Conservation (phyloP, 169 alveolate genomes). For the Eimeria necatrix region DNA sequence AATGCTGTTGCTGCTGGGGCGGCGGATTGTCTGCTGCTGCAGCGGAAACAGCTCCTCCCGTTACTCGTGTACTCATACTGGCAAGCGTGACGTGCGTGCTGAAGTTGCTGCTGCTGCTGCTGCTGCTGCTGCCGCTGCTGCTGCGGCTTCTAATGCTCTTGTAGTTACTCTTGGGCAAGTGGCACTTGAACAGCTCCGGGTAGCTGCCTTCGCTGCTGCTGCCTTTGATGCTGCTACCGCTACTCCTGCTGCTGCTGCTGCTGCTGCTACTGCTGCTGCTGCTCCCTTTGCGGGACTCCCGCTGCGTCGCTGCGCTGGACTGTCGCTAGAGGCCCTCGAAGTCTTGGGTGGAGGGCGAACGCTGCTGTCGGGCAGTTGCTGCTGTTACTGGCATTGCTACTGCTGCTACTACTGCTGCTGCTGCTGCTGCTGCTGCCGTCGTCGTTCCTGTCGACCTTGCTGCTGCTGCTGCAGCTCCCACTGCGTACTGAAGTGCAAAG, state of each 20-base stretch:
- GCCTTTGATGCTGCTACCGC: not conserved
- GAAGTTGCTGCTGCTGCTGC: constrained; percentile 38
- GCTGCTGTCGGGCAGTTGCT: not conserved
- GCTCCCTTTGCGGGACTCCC: constrained; percentile 78
- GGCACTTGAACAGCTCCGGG: too few relatives aligned
- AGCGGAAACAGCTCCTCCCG: constrained; percentile 35
- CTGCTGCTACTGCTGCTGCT: constrained; percentile 26
- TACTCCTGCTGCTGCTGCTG: not conserved
- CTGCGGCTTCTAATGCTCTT: too few relatives aligned
- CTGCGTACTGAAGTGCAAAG: not conserved
- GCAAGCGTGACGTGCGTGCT: not conserved
- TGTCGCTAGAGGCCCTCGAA: not conserved
- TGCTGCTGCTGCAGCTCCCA: constrained; percentile 74
- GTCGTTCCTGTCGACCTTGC: not conserved
- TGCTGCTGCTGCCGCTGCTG: constrained; percentile 9
- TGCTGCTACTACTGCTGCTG: constrained; percentile 40
- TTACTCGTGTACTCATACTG: constrained; percentile 45
- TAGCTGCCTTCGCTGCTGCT: not conserved
- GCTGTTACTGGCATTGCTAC: constrained; percentile 12
- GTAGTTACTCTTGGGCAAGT: not conserved
- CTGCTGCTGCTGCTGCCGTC: constrained; percentile 16
- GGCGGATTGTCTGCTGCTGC: constrained; percentile 26
- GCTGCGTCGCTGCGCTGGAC: constrained; percentile 53
- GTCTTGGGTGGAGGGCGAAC: not conserved
- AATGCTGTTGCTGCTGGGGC: constrained; percentile 18